phyloP scores from a whole-genome alignment of 805 yeast species.

The Jamesozyma lodderae region DNA sequence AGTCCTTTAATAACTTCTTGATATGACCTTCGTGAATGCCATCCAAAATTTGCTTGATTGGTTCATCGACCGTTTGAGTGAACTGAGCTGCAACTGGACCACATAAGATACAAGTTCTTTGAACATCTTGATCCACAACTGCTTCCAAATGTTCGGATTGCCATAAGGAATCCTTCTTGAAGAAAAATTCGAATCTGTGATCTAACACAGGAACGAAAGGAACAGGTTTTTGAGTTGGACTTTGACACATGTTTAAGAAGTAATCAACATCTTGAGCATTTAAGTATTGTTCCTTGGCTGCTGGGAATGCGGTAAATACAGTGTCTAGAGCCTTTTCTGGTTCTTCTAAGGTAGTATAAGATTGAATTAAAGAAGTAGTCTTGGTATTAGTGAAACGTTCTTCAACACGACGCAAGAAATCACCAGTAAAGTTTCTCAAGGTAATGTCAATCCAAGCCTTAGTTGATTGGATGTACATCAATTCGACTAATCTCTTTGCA shows the following conservation, averaged over 20 bases:
- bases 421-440: slow-evolving; percentile 79
- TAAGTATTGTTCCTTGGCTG: slow-evolving; percentile 69
- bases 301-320: slow-evolving; percentile 62
- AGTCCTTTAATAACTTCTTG: slow-evolving; percentile 53
- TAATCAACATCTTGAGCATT: slow-evolving; percentile 93
- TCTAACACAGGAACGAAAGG: slow-evolving; percentile 95
- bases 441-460: slow-evolving; percentile 80
- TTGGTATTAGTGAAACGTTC: slow-evolving; percentile 73
- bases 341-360: slow-evolving; percentile 53
- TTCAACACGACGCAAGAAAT: slow-evolving; percentile 86
- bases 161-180: slow-evolving; percentile 98
- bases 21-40: slow-evolving; percentile 87
- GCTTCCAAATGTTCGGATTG: slow-evolving; percentile 96
- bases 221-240: slow-evolving; percentile 90
- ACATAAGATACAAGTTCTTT: slow-evolving; percentile 96
- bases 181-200: slow-evolving; percentile 88
- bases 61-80: slow-evolving; percentile 81
- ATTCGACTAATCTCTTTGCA: slow-evolving; percentile 75
- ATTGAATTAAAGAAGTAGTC: slow-evolving; percentile 64
- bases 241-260: slow-evolving; percentile 74
- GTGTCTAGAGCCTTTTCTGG: slow-evolving; percentile 55
- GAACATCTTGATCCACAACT: slow-evolving; percentile 91
- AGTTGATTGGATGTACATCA: slow-evolving; percentile 74
- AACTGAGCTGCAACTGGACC: slow-evolving; percentile 98
- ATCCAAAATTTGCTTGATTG: slow-evolving; percentile 84